Evolutionary conservation across 257 asterid genomes (phyloP), one percentile per base, ranked within the genome.

Genomic region (Echites panduratus): DNA sequence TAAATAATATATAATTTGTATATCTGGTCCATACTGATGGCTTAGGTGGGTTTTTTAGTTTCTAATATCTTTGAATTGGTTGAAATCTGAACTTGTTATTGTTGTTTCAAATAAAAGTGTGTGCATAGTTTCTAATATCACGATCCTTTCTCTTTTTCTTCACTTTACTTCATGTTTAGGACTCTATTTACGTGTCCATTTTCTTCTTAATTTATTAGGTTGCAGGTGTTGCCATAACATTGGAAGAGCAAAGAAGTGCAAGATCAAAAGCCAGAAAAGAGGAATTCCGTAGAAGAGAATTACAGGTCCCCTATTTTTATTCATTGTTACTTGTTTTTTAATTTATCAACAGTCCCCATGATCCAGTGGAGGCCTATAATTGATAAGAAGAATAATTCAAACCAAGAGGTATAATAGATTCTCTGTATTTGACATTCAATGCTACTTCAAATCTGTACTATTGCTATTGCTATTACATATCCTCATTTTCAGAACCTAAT

Each of bases 201-300:
- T 70, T 29, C 53, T 59, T 56, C 73, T 41, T 72, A 47, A 38
- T 79, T 52, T 68, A 68, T 71, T 73, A 91, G 97, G 97, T 92
- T 41, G 97, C 90, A 7, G 96, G 93, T 66, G 84, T 5, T 68
- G 93, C 88, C 69, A 85, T 91, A 53, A 79, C 85, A 61, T 85
- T 86, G 71, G 97, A 91, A 86, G 93, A 87, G 81, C 96, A 91
- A 88, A 85, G 95, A 78, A 88, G 79, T 78, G 77, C 97, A 70
- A 84, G 86, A 82, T 80, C 97, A 71, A 96, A 91, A 87, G 95
- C 97, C 79, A 84, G 89, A 83, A 91, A 91, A 84, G 97, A 91
- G 88, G 96, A 79, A 72, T 54, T 72, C 29, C 93, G 90, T 27
- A 84, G 66, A 78, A 87, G 81, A 63, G 95, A 89, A 75, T 27